phyloP scores from a whole-genome alignment of 768 basidiomycete genomes.

The Termitomyces bulborhizus region DNA sequence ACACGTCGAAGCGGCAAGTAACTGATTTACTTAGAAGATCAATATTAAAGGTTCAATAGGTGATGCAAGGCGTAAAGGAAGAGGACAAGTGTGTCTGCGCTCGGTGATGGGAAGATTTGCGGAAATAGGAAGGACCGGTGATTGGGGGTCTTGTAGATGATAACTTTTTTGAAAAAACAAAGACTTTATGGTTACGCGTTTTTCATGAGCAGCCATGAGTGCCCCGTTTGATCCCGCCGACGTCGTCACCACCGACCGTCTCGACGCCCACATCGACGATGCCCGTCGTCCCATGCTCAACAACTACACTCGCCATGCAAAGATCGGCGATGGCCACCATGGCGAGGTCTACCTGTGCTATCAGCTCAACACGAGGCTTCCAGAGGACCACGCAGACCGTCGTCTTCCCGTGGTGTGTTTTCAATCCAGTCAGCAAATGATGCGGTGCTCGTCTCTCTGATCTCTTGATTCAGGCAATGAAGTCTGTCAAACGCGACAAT shows the following conservation, averaged over 20 bases:
- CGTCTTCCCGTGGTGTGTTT: slow-evolving; percentile 37
- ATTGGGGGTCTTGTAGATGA: slow-evolving; percentile 19
- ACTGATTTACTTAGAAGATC: too few relatives aligned
- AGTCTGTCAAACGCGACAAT: slow-evolving; percentile 67
- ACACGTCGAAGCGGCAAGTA: slow-evolving; percentile 58
- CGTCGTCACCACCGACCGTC: slow-evolving; percentile 44
- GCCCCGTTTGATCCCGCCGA: slow-evolving; percentile 33
- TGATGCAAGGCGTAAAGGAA: slow-evolving; percentile 40
- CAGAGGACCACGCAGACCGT: slow-evolving; percentile 30
- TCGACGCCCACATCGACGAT: slow-evolving; percentile 33
- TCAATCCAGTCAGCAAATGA: background rate
- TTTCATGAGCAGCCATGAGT: background rate
- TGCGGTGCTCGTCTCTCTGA: background rate
- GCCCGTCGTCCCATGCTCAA: slow-evolving; percentile 55
- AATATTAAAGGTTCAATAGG: slow-evolving; percentile 20
- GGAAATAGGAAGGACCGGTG: slow-evolving; percentile 14
- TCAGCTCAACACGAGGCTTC: slow-evolving; percentile 36
- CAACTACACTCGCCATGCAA: slow-evolving; percentile 73
- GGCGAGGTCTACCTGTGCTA: slow-evolving; percentile 80
- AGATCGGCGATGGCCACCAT: slow-evolving; percentile 85
- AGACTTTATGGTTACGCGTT: slow-evolving; percentile 1
- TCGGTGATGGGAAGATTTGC: slow-evolving; percentile 16
- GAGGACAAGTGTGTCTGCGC: slow-evolving; percentile 41
- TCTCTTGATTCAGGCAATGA: slow-evolving; percentile 60
- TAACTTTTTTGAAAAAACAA: background rate